Evolutionary conservation across 805 yeast genomes (phyloP).

Genomic region (Wickerhamomyces silvicola): DNA sequence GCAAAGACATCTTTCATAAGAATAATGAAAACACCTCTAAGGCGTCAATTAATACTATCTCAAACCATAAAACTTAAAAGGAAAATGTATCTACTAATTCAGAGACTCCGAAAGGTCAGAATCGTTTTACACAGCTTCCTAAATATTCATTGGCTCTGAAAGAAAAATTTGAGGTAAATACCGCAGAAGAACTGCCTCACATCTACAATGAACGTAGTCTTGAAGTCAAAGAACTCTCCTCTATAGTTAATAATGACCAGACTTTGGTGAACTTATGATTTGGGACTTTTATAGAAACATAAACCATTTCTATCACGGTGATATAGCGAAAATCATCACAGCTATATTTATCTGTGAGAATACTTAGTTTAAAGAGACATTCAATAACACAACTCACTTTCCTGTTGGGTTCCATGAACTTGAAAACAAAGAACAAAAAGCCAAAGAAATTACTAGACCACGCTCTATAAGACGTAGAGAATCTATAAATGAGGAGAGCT

Average conservation of each 20-base stretch:
- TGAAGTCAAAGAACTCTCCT: conserved; percentile 29
- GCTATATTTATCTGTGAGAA: too few relatives aligned
- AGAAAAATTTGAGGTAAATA: neutral
- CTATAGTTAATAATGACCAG: conserved; percentile 27
- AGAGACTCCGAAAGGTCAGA: too few relatives aligned
- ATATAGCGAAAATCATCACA: too few relatives aligned
- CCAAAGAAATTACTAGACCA: neutral
- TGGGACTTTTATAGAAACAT: conserved; percentile 33
- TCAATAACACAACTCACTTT: too few relatives aligned
- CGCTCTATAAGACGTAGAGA: too few relatives aligned
- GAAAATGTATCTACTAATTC: conserved; percentile 16
- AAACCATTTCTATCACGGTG: conserved; percentile 39
- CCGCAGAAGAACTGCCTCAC: conserved; percentile 2
- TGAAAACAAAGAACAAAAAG: conserved; percentile 4
- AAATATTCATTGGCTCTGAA: conserved; percentile 8
- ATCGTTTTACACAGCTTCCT: too few relatives aligned
- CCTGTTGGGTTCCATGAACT: too few relatives aligned
- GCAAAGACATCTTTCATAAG: too few relatives aligned
- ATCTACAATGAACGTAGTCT: conserved; percentile 15
- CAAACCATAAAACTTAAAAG: too few relatives aligned
- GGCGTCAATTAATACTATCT: too few relatives aligned
- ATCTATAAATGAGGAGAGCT: neutral
- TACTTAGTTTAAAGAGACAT: too few relatives aligned
- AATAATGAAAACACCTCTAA: too few relatives aligned
- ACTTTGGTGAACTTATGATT: conserved; percentile 29